Base-by-base conservation (phyloP, 2,329 filamentous ascomycete species). In the Ophiocordyceps camponoti-saundersi region DNA sequence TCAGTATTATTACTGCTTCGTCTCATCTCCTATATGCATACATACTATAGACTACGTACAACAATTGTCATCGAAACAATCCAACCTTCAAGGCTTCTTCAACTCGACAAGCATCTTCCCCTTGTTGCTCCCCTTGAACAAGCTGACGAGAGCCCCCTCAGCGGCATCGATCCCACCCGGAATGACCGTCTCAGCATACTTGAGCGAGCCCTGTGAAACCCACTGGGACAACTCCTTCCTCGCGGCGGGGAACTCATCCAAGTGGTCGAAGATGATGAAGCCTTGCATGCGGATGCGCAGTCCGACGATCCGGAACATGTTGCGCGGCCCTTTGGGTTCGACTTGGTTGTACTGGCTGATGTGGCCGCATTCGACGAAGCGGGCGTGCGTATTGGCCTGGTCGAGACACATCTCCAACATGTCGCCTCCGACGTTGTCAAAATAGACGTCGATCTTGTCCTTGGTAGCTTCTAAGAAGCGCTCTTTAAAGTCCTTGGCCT, bases 341-440 rank as follows among this genome's bases (percentile, higher is more conserved):
- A 67, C 59, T 10, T 66, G 59, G 61, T 85, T 85, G 62, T 86
- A 86, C 59, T 80, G 73, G 57, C 73, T 79, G 63, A 87, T 85
- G 52, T 62, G 70, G 44, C 82, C 82, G 62, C 82, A 86, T 62
- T 82, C 82, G 53, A 81, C 76, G 59, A 87, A 82, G 32, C 82
- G 71, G 15, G 81, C 65, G 57, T 73, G 66, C 46, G 64, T 63
- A 48, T 78, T 80, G 48, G 82, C 80, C n/a, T 79, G 70, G 3
- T 61, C 65, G 39, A 87, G 67, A 42, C 78, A 80, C 51, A 77
- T 61, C 56, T 86, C 79, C 29, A 86, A 68, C 47, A 85, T 80
- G 51, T 83, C 78, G 6, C 82, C 82, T 12, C 80, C 82, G 20
- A 83, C 79, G 64, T 85, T 85, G 61, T 86, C 82, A 59, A 78